Conservation (phyloP, 75 land plant genomes). For the Pseudotsuga menziesii region DNA sequence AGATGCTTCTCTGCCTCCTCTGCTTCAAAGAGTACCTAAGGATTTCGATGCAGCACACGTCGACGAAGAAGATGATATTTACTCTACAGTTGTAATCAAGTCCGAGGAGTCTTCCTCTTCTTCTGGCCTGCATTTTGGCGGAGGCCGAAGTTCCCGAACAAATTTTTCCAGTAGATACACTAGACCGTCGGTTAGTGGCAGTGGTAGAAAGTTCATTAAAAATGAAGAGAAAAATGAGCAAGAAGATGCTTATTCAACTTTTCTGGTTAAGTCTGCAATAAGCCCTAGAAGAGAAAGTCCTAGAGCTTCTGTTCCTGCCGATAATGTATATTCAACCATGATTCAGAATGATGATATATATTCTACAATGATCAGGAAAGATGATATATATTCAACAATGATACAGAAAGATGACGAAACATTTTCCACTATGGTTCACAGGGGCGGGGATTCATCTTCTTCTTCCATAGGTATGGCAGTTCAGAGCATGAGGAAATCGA, state of each 20-base stretch:
- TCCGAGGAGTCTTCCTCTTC: constrained; percentile 15
- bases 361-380: constrained; percentile 8
- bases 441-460: constrained; percentile 18
- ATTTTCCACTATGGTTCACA: constrained; percentile 12
- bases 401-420: constrained; percentile 18
- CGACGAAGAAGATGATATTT: constrained; percentile 20
- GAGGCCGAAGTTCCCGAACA: constrained; percentile 12
- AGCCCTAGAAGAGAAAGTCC: constrained; percentile 10
- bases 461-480: constrained; percentile 41
- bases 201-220: background rate
- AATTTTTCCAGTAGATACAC: constrained; percentile 6
- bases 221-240: constrained; percentile 9
- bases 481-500: constrained; percentile 8
- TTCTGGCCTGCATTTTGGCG: constrained; percentile 1
- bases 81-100: constrained; percentile 43
- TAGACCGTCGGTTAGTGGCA: background rate
- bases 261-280: constrained; percentile 33
- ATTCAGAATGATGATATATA: constrained; percentile 8
- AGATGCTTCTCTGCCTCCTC: constrained; percentile 54
- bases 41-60: constrained; percentile 52
- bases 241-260: constrained; percentile 41
- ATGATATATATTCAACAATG: constrained; percentile 11
- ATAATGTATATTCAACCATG: constrained; percentile 2
- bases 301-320: background rate
- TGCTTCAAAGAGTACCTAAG: constrained; percentile 75